Percentiles rank a stretch among this genome's conserved stretches.
Conservation (phyloP, 495 filamentous ascomycete species). For the Sporormia fimetaria region DNA sequence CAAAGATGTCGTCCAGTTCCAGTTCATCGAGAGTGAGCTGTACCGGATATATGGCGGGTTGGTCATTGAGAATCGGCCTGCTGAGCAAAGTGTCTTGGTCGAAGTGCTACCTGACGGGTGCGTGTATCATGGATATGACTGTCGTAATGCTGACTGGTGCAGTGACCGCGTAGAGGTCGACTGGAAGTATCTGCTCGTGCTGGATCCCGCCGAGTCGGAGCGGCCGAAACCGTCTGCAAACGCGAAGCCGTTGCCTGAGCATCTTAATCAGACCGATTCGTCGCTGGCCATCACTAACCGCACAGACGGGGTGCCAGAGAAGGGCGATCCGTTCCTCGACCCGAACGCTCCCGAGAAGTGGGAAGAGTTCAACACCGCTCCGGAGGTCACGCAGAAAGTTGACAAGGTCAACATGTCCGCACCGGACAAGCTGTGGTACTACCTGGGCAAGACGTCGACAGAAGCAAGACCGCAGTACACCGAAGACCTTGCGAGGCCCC, state of each 20-base stretch:
- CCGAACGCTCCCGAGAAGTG: conserved; percentile 50
- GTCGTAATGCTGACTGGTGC: conserved; percentile 27
- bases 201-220: conserved; percentile 52
- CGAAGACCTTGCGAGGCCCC: conserved; percentile 52
- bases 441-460: conserved; percentile 75
- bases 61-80: conserved; percentile 73
- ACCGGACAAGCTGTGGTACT: conserved; percentile 75
- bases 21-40: conserved; percentile 61
- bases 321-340: conserved; percentile 49
- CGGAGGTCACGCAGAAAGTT: conserved; percentile 40
- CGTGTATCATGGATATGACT: conserved; percentile 31
- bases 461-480: conserved; percentile 91
- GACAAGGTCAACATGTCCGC: conserved; percentile 53
- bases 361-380: conserved; percentile 66
- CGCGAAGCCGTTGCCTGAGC: conserved; percentile 49
- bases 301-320: conserved; percentile 43
- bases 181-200: conserved; percentile 63
- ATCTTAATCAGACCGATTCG: conserved; percentile 35
- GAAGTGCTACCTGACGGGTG: conserved; percentile 84
- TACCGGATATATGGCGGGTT: conserved; percentile 68
- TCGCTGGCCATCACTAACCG: conserved; percentile 29
- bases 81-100: conserved; percentile 62
- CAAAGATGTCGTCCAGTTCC: conserved; percentile 77
- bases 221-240: conserved; percentile 52
- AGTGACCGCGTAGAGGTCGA: conserved; percentile 60